These are phyloP conservation scores for Apiotrichum porosum DNA, from an alignment of 1,284 basidiomycete genomes.

Conservation along the genomic window DNA sequence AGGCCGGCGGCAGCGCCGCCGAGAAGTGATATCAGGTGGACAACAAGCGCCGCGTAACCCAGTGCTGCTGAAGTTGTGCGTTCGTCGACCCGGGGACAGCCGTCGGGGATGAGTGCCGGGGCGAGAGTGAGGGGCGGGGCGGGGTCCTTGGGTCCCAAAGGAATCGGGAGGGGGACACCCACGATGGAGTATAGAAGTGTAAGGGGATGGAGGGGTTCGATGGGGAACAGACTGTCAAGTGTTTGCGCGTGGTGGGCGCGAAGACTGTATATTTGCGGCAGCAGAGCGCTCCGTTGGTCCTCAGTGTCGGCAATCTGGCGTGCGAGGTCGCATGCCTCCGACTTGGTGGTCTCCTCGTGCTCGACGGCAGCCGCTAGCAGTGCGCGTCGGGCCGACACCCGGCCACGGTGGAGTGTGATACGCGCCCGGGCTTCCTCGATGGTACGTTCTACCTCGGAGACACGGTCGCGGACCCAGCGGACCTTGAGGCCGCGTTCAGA, in stretches of 20 bases:
- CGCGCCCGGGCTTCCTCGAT: slow-evolving; percentile 28
- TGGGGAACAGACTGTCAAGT: slow-evolving; percentile 78
- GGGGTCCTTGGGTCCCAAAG: slow-evolving; percentile 66
- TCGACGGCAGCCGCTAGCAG: slow-evolving; percentile 26
- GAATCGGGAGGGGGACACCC: slow-evolving; percentile 77
- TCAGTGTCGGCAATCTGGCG: slow-evolving; percentile 10
- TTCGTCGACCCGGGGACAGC: slow-evolving; percentile 62
- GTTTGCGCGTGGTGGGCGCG: slow-evolving; percentile 68
- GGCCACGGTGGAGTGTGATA: slow-evolving; percentile 21
- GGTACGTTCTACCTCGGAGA: slow-evolving; percentile 23
- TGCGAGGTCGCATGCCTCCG: slow-evolving; percentile 15
- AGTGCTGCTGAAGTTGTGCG: slow-evolving; percentile 77
- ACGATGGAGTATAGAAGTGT: slow-evolving; percentile 80
- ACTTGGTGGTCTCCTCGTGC: slow-evolving; percentile 22
- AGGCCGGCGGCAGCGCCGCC: slow-evolving; percentile 55
- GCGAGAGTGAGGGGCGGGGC: slow-evolving; percentile 73
- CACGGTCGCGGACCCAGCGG: slow-evolving; percentile 25
- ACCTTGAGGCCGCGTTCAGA: slow-evolving; percentile 30
- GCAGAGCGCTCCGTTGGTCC: slow-evolving; percentile 50
- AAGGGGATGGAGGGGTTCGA: slow-evolving; percentile 71
- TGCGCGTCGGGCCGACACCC: slow-evolving; percentile 23
- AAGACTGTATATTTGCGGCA: slow-evolving; percentile 54
- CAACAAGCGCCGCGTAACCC: slow-evolving; percentile 78
- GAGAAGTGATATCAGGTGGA: slow-evolving; percentile 75
- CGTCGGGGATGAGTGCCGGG: slow-evolving; percentile 51